Evolutionary conservation across 768 basidiomycete species (phyloP), one percentile per base, ranked within the genome.

Genomic region (Kwoniella botswanensis): DNA sequence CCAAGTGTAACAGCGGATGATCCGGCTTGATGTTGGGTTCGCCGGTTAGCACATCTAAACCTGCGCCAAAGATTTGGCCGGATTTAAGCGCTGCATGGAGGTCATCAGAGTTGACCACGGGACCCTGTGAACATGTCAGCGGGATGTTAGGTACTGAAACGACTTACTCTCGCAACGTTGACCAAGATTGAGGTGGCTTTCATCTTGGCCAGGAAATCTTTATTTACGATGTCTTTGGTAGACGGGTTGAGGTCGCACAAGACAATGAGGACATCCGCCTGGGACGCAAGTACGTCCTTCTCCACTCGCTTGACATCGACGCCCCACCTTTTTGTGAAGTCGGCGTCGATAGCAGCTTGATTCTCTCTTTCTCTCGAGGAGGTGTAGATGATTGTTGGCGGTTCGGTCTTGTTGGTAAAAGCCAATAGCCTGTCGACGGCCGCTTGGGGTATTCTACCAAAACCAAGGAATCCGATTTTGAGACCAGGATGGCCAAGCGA

Each of bases 11-110:
- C 58, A 99, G 83, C 3, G 92, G 90, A 80, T 99, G 94, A 71
- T 91, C 90, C 2, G 84, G 81, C 0, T 84, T 76, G 29, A 99
- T 86, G 56, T 90, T 83, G 0, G 95, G 95, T 81, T 98, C 95
- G 21, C 94, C 94, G 74, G 94, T 93, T 7, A 98, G 89, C 44
- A 98, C 96, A 82, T 99, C 96, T 12, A 99, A 77, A 0, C 93
- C 96, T 0, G 97, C 97, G 24, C 90, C 94, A 87, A 91, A 95
- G 24, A 99, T 91, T 89, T 90, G 90, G 2, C 87, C 88, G 71
- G 91, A 89, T 57, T 85, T 82, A 54, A 98, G 84, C 2, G 95
- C 96, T 71, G 87, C 88, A 2, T 91, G 91, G 10, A 99, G 87
- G 13, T 95, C 96, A 59, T 92, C 89, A 0, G 92, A 93, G 82